Evolutionary conservation across 257 asterid genomes (phyloP), one percentile per base, ranked within the genome.

Genomic region (Solanum chiquidenum): DNA sequence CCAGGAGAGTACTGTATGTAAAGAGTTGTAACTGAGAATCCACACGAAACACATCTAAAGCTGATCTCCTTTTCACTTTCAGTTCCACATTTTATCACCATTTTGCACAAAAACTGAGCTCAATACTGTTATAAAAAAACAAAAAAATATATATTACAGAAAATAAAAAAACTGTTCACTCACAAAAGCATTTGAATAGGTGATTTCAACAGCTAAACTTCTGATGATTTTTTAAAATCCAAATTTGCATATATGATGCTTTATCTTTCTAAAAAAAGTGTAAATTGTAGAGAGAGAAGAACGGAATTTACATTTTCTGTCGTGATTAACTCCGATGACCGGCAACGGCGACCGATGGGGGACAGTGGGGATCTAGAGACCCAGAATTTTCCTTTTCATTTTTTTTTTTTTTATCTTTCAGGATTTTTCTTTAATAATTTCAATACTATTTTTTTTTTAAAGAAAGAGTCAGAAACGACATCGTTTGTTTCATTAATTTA

Each of bases 1-100:
- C 99, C 99, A 0, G 98, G 98, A 44, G 98, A 96, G 88, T 96
- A 96, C 90, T 94, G 98, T 75, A 95, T 93, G 93, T 91, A 96
- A 38, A 96, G 98, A 60, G 94, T 89, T 75, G 91, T 89, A 62
- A 93, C 87, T 5, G 96, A 92, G 82, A 87, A 92, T 21, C 96
- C 96, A 88, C 99, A 96, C 88, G 91, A 92, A 88, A 94, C 94
- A 37, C 99, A 96, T 86, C 93, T 82, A 52, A 1, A 82, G 29
- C 86, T 82, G 11, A 18, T 82, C 44, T 52, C 69, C 38, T 82
- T 82, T 49, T 55, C 86, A 31, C 44, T 52, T 49, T 82, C 85
- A 29, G 5, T 5, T 9, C 69, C 85, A 20, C 40, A 20, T 29
- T 82, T 82, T 1, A 49, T 49, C 71, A 3, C 66, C 86, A 49